Evolutionary conservation across 2,329 filamentous ascomycete species (phyloP), one percentile per base, ranked within the genome.

Genomic region (Penicillium sp.): DNA sequence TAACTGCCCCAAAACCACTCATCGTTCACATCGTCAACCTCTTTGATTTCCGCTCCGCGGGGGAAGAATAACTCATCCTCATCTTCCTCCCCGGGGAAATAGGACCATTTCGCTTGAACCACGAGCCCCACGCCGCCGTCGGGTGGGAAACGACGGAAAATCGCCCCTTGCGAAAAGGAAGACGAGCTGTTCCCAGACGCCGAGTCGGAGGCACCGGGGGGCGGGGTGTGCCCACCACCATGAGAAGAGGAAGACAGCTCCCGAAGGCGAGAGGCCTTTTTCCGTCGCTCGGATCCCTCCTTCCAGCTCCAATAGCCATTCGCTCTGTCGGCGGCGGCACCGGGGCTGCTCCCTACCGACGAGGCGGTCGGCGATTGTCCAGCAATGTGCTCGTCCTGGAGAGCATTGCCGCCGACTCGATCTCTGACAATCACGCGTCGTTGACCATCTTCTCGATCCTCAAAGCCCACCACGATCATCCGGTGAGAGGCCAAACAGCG

Each of bases 1-100:
- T 95, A 96, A 27, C 83, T 82, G 0, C 91, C 91, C 71, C 85
- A 86, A 61, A 80, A 90, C 90, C 90, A 97, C 66, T 95, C 90
- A 13, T 85, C 87, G 65, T 95, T 95, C 41, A 94, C 82, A 66
- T 93, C 86, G 65, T 91, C 85, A 34, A 86, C 82, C 71, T 97
- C 91, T 5, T 78, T 77, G 11, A 97, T 80, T 67, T 93, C 87
- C 0, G 90, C 90, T 8, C 86, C 84, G 43, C 83, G 83, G 0
- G 91, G 91, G 58, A 97, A 96, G 53, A 84, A 68, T 36, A 97
- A 70, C 70, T 97, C 91, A 63, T 95, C 87, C 11, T 60, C 53
- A 9, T 66, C 64, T 1, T 61, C 63, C 5, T 68, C 65, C 2
- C 79, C 78, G 0, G 89, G 88, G 62, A 85, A 90, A 77, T 88